phyloP scores from a whole-genome alignment of 2,329 filamentous ascomycete genomes.

The Aureobasidium sp. region DNA sequence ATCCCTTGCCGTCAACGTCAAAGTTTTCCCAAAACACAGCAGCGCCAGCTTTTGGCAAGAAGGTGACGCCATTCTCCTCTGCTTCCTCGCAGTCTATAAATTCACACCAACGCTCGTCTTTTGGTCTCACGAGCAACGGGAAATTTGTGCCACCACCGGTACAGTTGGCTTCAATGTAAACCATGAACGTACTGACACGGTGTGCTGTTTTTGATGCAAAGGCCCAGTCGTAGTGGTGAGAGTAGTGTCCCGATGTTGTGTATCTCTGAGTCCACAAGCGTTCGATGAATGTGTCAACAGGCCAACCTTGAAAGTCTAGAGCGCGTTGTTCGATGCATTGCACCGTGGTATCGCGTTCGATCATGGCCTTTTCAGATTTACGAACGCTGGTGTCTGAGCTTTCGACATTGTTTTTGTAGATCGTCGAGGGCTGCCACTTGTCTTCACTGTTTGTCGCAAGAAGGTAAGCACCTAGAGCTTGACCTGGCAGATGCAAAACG shows the following conservation, averaged over 20 bases:
- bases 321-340: constrained; percentile 54
- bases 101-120: constrained; percentile 45
- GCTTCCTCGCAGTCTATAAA: constrained; percentile 47
- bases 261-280: constrained; percentile 56
- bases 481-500: neutral
- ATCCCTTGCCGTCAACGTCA: constrained; percentile 47
- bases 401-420: constrained; percentile 45
- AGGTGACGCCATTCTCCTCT: constrained; percentile 43
- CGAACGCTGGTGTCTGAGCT: constrained; percentile 43
- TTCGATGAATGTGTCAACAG: constrained; percentile 51
- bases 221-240: constrained; percentile 54
- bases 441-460: constrained; percentile 26
- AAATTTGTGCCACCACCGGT: constrained; percentile 56
- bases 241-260: constrained; percentile 51
- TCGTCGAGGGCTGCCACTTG: constrained; percentile 48
- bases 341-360: constrained; percentile 42
- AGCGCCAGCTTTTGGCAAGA: constrained; percentile 51
- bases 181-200: constrained; percentile 54
- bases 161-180: constrained; percentile 49
- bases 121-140: constrained; percentile 42
- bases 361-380: constrained; percentile 44
- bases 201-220: constrained; percentile 24
- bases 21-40: constrained; percentile 59
- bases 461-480: constrained; percentile 13
- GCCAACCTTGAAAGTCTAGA: constrained; percentile 54